Evolutionary conservation across 495 filamentous ascomycete genomes (phyloP).

Genomic region (Cercophora samala): DNA sequence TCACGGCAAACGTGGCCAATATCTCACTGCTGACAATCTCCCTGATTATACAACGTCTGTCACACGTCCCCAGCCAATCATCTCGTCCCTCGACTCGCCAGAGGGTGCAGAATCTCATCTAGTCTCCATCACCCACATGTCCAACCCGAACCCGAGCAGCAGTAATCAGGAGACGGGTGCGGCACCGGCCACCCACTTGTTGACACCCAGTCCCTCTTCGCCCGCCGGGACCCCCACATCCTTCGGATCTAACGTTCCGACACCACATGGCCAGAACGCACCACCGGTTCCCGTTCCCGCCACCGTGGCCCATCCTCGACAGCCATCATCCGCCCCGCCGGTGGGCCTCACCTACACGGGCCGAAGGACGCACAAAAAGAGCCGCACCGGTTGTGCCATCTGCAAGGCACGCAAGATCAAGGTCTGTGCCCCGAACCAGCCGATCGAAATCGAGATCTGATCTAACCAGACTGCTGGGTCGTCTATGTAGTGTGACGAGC

Average conservation of each 20-base stretch:
- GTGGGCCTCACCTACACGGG: background rate
- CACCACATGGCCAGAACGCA: background rate
- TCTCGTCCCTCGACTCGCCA: background rate
- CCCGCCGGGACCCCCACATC: slow-evolving; percentile 9
- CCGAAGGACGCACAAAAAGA: slow-evolving; percentile 38
- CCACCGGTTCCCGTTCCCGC: background rate
- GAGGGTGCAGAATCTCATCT: background rate
- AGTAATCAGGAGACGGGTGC: background rate
- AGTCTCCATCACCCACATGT: slow-evolving; percentile 8
- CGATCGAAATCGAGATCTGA: background rate
- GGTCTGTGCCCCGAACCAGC: slow-evolving; percentile 18
- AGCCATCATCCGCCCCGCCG: too few relatives aligned
- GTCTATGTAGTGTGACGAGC: slow-evolving; percentile 41
- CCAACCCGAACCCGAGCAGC: slow-evolving; percentile 5
- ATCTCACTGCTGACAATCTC: background rate
- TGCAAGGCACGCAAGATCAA: slow-evolving; percentile 46
- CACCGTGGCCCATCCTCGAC: background rate
- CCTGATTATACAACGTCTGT: background rate
- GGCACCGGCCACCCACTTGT: slow-evolving; percentile 1
- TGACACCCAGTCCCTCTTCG: background rate
- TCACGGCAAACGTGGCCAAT: background rate
- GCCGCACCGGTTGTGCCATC: slow-evolving; percentile 39
- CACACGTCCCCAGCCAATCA: slow-evolving; percentile 12
- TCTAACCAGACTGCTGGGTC: background rate
- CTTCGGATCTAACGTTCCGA: background rate